Conservation (phyloP, 371 early-diverging fungal genomes). For the Capniomyces stellatus region DNA sequence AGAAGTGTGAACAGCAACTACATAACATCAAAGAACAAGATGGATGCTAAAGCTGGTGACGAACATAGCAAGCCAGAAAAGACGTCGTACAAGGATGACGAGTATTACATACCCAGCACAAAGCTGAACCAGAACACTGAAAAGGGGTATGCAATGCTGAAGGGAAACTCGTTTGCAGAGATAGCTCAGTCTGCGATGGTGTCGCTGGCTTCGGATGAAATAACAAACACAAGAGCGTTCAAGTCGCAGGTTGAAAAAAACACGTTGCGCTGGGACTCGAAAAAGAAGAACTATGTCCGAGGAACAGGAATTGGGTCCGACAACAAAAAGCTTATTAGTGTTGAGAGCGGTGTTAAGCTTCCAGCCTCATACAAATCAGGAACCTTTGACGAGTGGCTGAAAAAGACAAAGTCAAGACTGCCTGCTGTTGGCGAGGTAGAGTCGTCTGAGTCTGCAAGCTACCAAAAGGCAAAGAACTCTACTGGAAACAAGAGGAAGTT, state of each 20-base stretch:
- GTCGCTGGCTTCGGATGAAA: conserved; percentile 72
- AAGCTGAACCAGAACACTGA: conserved; percentile 79
- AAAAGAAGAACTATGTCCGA: conserved; percentile 77
- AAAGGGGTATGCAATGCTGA: conserved; percentile 69
- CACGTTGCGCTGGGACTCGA: conserved; percentile 77
- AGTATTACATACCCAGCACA: conserved; percentile 73
- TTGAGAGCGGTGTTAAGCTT: conserved; percentile 77
- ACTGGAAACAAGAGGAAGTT: conserved; percentile 25
- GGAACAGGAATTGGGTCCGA: conserved; percentile 77
- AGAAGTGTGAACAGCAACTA: conserved; percentile 36
- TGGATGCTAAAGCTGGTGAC: conserved; percentile 6
- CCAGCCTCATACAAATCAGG: conserved; percentile 80
- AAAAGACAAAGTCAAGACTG: conserved; percentile 54
- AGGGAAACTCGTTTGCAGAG: conserved; percentile 55
- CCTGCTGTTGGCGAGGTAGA: conserved; percentile 81
- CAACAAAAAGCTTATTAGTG: conserved; percentile 85
- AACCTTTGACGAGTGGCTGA: conserved; percentile 62
- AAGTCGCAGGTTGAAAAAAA: conserved; percentile 16
- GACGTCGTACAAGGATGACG: conserved; percentile 57
- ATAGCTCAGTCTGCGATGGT: conserved; percentile 59
- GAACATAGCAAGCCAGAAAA: conserved; percentile 3
- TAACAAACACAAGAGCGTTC: conserved; percentile 28
- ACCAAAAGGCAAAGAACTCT: conserved; percentile 7
- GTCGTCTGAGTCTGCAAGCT: conserved; percentile 24
- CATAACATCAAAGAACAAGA: conserved; percentile 33